Conservation (phyloP, 257 asterid species). For the Pogostemon cablin region DNA sequence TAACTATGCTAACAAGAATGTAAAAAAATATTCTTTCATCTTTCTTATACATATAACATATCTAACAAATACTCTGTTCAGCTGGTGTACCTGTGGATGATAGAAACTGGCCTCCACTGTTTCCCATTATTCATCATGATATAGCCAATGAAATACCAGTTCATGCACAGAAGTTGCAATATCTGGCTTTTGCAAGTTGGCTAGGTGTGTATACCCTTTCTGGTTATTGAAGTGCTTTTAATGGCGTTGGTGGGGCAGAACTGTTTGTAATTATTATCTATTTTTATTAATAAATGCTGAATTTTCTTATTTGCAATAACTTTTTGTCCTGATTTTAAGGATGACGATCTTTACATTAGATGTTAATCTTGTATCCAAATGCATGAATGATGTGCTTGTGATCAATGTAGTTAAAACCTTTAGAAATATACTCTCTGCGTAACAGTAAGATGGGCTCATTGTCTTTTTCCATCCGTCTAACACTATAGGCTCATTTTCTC, state of each 20-base stretch:
- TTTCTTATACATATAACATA: constrained; percentile 27
- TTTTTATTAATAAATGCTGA: constrained; percentile 13
- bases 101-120: constrained; percentile 66
- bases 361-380: neutral
- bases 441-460: too few relatives aligned
- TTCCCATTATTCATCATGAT: constrained; percentile 69
- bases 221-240: neutral
- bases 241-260: neutral
- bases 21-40: neutral
- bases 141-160: constrained; percentile 64
- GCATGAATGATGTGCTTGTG: neutral
- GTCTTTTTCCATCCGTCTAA: too few relatives aligned
- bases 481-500: too few relatives aligned
- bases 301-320: neutral
- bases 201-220: constrained; percentile 49
- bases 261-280: neutral
- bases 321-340: constrained; percentile 11
- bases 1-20: constrained; percentile 13
- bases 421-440: neutral
- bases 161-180: constrained; percentile 68
- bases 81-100: constrained; percentile 62
- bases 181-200: constrained; percentile 67
- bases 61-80: constrained; percentile 35
- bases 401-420: constrained; percentile 3
- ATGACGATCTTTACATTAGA: neutral